phyloP scores from a whole-genome alignment of 1,139 yeast species.

The Saccharomycopsis crataegensis region DNA sequence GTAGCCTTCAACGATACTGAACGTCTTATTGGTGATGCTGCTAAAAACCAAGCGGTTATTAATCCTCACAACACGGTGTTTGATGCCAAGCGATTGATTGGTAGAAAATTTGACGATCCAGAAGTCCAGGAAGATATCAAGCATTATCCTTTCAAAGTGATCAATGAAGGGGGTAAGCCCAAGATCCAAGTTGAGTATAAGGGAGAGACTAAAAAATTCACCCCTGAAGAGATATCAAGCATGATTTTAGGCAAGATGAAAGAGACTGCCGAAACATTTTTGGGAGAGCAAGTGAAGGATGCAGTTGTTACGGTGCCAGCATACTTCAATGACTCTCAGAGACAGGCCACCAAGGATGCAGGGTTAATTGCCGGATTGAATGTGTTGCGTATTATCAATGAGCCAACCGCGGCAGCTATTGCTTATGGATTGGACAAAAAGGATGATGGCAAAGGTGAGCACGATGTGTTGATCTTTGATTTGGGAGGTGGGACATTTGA shows the following conservation, averaged over 20 bases:
- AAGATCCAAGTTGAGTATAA: constrained; percentile 64
- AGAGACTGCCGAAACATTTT: constrained; percentile 85
- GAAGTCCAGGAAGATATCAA: constrained; percentile 76
- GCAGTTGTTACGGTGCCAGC: constrained; percentile 98
- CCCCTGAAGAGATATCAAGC: constrained; percentile 88
- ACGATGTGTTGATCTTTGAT: constrained; percentile 87
- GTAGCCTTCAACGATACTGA: constrained; percentile 82
- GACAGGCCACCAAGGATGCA: constrained; percentile 98
- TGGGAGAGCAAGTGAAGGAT: constrained; percentile 82
- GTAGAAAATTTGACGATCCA: constrained; percentile 67
- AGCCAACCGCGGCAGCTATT: constrained; percentile 98
- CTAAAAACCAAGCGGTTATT: constrained; percentile 85
- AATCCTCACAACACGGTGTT: constrained; percentile 75
- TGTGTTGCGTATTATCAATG: constrained; percentile 91
- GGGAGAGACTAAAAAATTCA: constrained; percentile 63
- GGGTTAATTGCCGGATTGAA: constrained; percentile 95
- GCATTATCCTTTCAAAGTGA: constrained; percentile 69
- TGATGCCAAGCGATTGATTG: constrained; percentile 83
- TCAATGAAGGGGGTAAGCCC: constrained; percentile 70
- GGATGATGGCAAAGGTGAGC: constrained; percentile 65
- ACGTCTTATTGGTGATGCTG: constrained; percentile 90
- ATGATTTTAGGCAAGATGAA: constrained; percentile 91
- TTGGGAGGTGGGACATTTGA: constrained; percentile 97
- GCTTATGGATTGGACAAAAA: constrained; percentile 94
- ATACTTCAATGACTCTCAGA: constrained; percentile 95